Conservation (phyloP, 306 rosid species). For the Castanea crenata region DNA sequence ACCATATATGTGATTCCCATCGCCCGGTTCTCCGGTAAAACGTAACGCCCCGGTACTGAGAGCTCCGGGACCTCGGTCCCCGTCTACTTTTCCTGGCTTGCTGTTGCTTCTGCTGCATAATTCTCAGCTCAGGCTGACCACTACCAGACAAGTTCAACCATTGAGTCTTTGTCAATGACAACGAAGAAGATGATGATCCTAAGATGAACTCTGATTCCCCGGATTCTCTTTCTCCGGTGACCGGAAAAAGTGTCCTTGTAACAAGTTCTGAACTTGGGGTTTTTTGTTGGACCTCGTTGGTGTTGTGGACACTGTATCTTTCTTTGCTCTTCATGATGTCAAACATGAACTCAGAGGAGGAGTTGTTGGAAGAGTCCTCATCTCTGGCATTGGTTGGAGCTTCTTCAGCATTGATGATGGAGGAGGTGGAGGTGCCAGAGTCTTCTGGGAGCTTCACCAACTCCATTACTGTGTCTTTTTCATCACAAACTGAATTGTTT, state of each 20-base stretch:
- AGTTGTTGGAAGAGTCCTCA: constrained; percentile 10
- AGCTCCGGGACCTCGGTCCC: constrained; percentile 60
- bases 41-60: constrained; percentile 63
- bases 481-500: not conserved
- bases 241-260: constrained; percentile 38
- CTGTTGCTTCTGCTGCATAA: constrained; percentile 39
- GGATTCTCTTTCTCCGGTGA: constrained; percentile 18
- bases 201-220: constrained; percentile 10
- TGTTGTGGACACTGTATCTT: not conserved
- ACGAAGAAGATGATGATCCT: not conserved
- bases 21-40: constrained; percentile 64
- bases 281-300: not conserved
- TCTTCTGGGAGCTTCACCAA: constrained; percentile 23
- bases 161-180: constrained; percentile 32
- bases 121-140: constrained; percentile 26
- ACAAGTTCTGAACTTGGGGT: constrained; percentile 14
- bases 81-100: constrained; percentile 46
- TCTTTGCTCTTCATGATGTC: constrained; percentile 41
- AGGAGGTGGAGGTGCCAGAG: constrained; percentile 41
- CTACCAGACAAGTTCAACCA: constrained; percentile 41
- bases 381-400: constrained; percentile 23
- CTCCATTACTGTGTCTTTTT: constrained; percentile 15
- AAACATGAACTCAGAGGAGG: constrained; percentile 35
- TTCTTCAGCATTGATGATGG: constrained; percentile 44
- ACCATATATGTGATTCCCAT: constrained; percentile 76